Evolutionary conservation across 352 stramenopile species (phyloP), one percentile per base, ranked within the genome.

Genomic region (Globisporangium abappressorium): DNA sequence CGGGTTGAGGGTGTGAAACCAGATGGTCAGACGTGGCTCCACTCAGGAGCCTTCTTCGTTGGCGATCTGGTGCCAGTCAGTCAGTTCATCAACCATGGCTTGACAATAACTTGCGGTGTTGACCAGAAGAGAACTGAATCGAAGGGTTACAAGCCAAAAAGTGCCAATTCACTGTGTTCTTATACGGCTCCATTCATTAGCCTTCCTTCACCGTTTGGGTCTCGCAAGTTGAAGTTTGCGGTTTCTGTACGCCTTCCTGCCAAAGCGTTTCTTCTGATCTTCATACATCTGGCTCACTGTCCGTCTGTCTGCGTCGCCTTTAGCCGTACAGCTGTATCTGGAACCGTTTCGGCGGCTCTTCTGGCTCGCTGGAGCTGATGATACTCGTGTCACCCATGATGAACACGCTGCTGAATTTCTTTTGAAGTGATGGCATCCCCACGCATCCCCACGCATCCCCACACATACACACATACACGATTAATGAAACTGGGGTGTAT

Each of bases 371-470:
- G 12, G 61, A 47, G 20, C 61, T 66, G 24, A 62, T n/a, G 28
- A 57, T 20, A 15, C 22, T 53, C 36, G 51, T 3, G 43, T 68
- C 63, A 9, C 53, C 63, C 53, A 68, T 61, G 26, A 68, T 62
- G 38, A 68, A 68, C 18, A 68, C 54, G 2, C 2, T 5, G 33
- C 61, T 51, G 28, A 38, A 11, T 34, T 59, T 63, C 57, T 63
- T 49, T 22, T 46, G 18, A 41, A 41, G 43, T 11, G 18, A n/a
- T 26, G 18, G 3, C n/a, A 46, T 14, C 22, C 43, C 51, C n/a
- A 46, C 14, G 3, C 28, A 33, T 33, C 28, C n/a, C n/a, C 28
- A 30, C 14, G 56, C 34, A 55, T 18, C 54, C 34, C n/a, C 24
- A 55, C n/a, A 43, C 1, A 57, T n/a, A 59, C 1, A 11, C 24